Evolutionary conservation across 1,284 basidiomycete genomes (phyloP).

Genomic region (Ganoderma lucidum): DNA sequence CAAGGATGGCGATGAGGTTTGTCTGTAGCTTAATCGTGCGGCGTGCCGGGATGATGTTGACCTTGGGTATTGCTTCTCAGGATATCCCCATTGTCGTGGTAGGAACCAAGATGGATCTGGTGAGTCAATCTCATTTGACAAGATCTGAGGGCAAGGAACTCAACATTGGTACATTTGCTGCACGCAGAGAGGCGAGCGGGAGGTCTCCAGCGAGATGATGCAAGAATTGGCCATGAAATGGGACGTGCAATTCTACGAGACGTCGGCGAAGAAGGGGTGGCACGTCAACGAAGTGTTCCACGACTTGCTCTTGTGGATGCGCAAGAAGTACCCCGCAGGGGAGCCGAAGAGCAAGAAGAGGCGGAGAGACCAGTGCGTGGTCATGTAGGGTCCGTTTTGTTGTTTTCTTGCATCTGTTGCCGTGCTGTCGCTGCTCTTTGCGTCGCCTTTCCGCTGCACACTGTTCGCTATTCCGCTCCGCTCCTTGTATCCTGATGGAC

Average conservation of each 20-base stretch:
- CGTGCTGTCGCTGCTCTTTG: background rate
- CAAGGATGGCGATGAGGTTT: constrained; percentile 72
- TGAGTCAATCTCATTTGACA: constrained; percentile 20
- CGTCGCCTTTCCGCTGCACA: constrained; percentile 2
- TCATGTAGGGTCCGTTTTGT: constrained; percentile 56
- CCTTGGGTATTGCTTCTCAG: constrained; percentile 41
- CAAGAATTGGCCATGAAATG: constrained; percentile 72
- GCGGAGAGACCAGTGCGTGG: constrained; percentile 50
- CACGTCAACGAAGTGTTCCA: constrained; percentile 83
- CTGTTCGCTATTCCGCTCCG: constrained; percentile 1
- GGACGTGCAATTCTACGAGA: constrained; percentile 86
- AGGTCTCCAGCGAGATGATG: constrained; percentile 75
- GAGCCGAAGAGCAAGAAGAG: constrained; percentile 40
- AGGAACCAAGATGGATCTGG: constrained; percentile 88
- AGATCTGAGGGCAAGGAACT: background rate
- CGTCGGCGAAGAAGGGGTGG: constrained; percentile 84
- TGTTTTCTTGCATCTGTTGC: constrained; percentile 6
- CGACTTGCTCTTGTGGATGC: constrained; percentile 81
- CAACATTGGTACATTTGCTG: background rate
- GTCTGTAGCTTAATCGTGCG: constrained; percentile 28
- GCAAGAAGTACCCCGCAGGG: constrained; percentile 64
- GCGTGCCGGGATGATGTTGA: background rate
- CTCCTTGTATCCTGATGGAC: constrained; percentile 5
- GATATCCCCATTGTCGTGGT: constrained; percentile 85
- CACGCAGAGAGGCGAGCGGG: constrained; percentile 69